Percentiles rank a stretch among this genome's conserved stretches.
Evolutionary conservation across 768 basidiomycete genomes (phyloP).

Genomic region (Termitomyces sp.): DNA sequence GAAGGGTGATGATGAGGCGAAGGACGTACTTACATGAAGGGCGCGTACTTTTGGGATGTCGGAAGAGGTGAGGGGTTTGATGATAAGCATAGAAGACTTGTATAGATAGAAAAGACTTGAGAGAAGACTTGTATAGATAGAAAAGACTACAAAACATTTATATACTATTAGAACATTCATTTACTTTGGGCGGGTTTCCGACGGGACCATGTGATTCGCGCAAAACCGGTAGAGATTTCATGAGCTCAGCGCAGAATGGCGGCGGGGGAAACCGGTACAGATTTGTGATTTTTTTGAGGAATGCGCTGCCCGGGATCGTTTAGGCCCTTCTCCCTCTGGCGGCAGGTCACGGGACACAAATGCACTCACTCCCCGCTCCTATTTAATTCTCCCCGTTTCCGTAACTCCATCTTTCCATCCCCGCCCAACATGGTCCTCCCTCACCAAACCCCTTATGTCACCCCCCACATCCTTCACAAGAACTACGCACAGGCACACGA

Average conservation of each 20-base stretch:
- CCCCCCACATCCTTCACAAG: conserved; percentile 86
- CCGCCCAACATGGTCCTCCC: conserved; percentile 54
- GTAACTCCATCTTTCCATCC: conserved; percentile 14
- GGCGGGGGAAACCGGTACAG: too few species aligned
- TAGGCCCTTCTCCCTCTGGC: conserved; percentile 4
- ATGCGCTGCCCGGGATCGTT: conserved; percentile 17
- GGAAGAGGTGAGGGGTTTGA: conserved; percentile 27
- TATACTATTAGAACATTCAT: too few species aligned
- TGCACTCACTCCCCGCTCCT: conserved; percentile 13
- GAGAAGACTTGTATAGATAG: too few species aligned
- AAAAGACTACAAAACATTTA: too few species aligned
- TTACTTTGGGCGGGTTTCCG: conserved; percentile 11
- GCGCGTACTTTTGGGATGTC: conserved; percentile 29
- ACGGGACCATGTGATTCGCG: conserved; percentile 19
- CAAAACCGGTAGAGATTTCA: conserved; percentile 27
- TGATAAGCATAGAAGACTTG: background rate
- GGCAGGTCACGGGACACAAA: conserved; percentile 17
- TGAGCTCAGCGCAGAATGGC: too few species aligned
- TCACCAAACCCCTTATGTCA: conserved; percentile 78
- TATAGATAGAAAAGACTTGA: too few species aligned
- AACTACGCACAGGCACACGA: conserved; percentile 75
- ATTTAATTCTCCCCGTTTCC: conserved; percentile 12
- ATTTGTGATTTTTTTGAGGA: too few species aligned
- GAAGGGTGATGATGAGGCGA: too few species aligned
- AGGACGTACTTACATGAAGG: conserved; percentile 32